These are phyloP conservation scores for Syzygium jambos DNA, from an alignment of 345 rosid species.

Conservation along the genomic window DNA sequence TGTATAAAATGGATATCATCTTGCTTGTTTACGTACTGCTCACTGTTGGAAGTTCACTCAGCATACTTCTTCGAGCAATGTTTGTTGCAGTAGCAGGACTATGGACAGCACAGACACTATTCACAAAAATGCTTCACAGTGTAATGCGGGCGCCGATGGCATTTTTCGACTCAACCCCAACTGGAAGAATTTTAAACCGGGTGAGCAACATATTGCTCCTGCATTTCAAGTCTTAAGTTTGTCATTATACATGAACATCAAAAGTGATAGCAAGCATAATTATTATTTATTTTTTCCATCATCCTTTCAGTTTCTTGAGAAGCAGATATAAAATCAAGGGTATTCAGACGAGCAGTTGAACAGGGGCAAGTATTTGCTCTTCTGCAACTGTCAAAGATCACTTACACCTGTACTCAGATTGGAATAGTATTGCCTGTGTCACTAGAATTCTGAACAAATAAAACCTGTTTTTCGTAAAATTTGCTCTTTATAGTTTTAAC, in stretches of 20 bases:
- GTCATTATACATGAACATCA: background rate
- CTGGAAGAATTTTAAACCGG: constrained; percentile 88
- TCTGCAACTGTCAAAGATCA: background rate
- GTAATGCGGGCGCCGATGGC: constrained; percentile 81
- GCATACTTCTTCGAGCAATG: constrained; percentile 62
- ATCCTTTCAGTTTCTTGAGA: background rate
- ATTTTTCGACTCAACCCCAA: constrained; percentile 91
- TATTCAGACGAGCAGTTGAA: background rate
- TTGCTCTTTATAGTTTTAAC: background rate
- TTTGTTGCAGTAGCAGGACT: constrained; percentile 64
- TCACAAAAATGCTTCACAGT: constrained; percentile 66
- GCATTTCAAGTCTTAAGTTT: background rate
- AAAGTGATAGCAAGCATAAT: background rate
- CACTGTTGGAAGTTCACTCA: constrained; percentile 60
- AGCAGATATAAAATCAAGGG: background rate
- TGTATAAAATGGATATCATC: constrained; percentile 41
- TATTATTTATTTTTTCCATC: background rate
- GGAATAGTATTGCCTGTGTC: background rate
- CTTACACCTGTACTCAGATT: background rate
- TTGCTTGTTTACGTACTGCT: constrained; percentile 62
- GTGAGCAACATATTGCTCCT: constrained; percentile 25
- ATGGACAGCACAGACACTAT: constrained; percentile 68
- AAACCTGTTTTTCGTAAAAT: background rate
- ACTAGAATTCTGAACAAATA: background rate
- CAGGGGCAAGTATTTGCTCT: background rate